Percentiles rank a stretch among this genome's conserved stretches.
These are phyloP conservation scores for Chalciporus pseudorubinellus DNA, from an alignment of 768 basidiomycete species.

Conservation along the genomic window DNA sequence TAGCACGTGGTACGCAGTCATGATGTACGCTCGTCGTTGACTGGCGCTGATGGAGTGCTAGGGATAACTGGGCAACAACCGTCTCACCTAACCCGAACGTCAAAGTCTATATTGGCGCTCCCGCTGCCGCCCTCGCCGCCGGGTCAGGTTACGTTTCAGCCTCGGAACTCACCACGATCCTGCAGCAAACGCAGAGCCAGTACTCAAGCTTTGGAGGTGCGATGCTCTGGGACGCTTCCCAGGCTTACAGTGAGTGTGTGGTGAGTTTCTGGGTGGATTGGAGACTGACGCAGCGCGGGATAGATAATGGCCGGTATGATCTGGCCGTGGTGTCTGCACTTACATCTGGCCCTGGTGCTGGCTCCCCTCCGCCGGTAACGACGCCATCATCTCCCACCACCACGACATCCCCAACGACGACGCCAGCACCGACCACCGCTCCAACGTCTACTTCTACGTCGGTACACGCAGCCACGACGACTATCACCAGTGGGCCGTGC, in stretches of 20 bases:
- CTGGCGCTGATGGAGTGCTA: slow-evolving; percentile 10
- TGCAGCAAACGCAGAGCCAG: slow-evolving; percentile 31
- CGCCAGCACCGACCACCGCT: background rate
- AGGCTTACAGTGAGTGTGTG: slow-evolving; percentile 39
- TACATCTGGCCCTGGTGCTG: background rate
- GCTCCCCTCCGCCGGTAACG: slow-evolving; percentile 9
- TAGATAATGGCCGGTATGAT: slow-evolving; percentile 45
- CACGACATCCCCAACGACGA: slow-evolving; percentile 8
- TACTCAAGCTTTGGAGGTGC: slow-evolving; percentile 49
- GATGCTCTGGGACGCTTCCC: slow-evolving; percentile 43
- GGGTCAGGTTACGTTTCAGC: slow-evolving; percentile 40
- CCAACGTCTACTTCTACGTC: background rate
- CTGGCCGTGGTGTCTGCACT: slow-evolving; percentile 42
- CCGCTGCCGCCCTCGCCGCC: slow-evolving; percentile 40
- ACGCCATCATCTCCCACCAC: slow-evolving; percentile 12
- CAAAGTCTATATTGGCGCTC: slow-evolving; percentile 50
- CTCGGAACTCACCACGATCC: slow-evolving; percentile 31
- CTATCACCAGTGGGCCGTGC: slow-evolving; percentile 35
- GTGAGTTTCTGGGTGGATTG: too few species aligned
- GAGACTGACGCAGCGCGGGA: background rate
- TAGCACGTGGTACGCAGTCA: slow-evolving; percentile 32
- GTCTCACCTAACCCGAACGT: slow-evolving; percentile 43
- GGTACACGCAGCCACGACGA: background rate
- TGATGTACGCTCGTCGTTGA: background rate
- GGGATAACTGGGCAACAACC: slow-evolving; percentile 47